Base-by-base conservation (phyloP, 139 green algal species). In the Chara braunii region DNA sequence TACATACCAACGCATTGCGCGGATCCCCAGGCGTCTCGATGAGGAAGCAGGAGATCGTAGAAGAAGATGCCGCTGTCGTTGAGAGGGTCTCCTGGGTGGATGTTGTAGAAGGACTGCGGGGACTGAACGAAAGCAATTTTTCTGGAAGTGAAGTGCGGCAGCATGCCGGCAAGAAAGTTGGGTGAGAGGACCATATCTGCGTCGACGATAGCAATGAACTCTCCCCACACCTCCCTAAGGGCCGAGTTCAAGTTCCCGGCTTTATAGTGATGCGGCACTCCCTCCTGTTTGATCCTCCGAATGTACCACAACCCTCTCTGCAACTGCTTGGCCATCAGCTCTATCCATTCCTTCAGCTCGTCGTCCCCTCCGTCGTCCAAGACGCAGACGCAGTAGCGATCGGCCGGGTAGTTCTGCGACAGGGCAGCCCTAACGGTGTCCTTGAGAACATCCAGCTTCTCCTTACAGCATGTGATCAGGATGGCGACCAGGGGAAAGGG, bases 191-290 rank as follows among this genome's bases (percentile, higher is more conserved):
- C 66, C 63, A 72, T 72, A 34, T 72, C 63, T 22, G 63, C 63
- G 40, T 72, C 63, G 18, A 72, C 26, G 0, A 72, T 71, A 5
- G 55, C 63, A 0, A 72, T 54, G 30, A 70, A 72, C 28, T 72
- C 63, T 4, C 63, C 63, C 23, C 28, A 59, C 4, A 54, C 63
- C 18, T 72, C 36, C 5, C 24, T n/a, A 1, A 72, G 26, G 0
- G 53, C 63, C 11, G 33, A 72, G 51, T 72, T 72, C 43, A 72
- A 68, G 55, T 72, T 72, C 23, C 63, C 63, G 2, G 63, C 63
- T 35, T 72, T 72, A 37, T 68, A 72, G 51, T 72, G 63, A 44
- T 72, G 63, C n/a, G 63, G 63, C 37, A 72, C 5, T n/a, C 63
- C 63, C 60, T 72, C 66, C 18, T 34, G 52, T 54, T 72, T 72